phyloP scores from a whole-genome alignment of 139 green algal genomes.

The Coelastrella sp. region DNA sequence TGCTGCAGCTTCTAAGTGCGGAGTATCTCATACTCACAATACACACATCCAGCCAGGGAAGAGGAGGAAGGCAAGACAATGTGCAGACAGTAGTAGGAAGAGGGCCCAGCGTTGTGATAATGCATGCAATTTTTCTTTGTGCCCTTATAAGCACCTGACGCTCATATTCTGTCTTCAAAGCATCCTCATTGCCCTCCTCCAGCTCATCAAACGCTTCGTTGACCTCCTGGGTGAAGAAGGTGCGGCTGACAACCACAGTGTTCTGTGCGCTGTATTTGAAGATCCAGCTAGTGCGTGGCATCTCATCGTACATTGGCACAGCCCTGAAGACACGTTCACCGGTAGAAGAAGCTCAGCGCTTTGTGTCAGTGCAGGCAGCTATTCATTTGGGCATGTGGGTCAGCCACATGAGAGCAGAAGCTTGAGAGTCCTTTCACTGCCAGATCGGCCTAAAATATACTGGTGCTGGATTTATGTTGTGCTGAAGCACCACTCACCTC shows the following conservation, averaged over 20 bases:
- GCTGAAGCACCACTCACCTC: constrained; percentile 28
- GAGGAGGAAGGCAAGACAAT: background rate
- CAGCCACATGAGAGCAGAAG: too few relatives aligned
- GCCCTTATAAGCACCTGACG: constrained; percentile 47
- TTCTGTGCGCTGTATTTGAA: constrained; percentile 89
- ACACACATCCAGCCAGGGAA: background rate
- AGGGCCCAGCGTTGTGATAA: too few relatives aligned
- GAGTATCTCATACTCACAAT: background rate
- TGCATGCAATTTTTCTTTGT: background rate
- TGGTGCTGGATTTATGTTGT: too few relatives aligned
- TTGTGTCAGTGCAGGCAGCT: background rate
- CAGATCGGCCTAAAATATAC: too few relatives aligned
- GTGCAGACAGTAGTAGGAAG: too few relatives aligned
- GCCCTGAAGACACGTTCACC: constrained; percentile 46
- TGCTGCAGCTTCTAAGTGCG: background rate
- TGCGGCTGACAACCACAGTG: constrained; percentile 86
- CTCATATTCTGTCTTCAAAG: constrained; percentile 83
- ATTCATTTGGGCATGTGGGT: background rate
- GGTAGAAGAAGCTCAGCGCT: background rate
- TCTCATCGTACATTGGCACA: constrained; percentile 91
- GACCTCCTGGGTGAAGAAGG: constrained; percentile 92
- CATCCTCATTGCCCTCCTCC: constrained; percentile 94
- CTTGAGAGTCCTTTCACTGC: too few relatives aligned
- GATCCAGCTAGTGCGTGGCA: constrained; percentile 86
- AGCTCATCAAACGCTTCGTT: constrained; percentile 92